Percentiles rank a stretch among this genome's conserved stretches.
phyloP scores from a whole-genome alignment of 2,329 filamentous ascomycete genomes.

The Juglanconis oblonga region DNA sequence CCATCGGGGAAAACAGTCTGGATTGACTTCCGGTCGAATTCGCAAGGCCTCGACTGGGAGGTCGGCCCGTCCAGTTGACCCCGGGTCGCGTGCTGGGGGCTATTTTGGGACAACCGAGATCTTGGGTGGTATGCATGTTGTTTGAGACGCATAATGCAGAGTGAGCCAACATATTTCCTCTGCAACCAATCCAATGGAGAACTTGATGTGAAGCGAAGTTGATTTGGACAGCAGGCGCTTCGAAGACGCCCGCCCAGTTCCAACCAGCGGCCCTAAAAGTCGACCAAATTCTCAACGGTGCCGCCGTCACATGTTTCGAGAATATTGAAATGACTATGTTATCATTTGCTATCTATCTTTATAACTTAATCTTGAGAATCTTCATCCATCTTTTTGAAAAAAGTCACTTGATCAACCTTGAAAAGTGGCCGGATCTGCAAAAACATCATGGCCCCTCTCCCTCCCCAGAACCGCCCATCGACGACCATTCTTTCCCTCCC shows the following conservation, averaged over 20 bases:
- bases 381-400: no score
- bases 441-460: background rate
- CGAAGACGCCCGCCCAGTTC: background rate
- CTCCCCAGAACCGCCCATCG: background rate
- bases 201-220: background rate
- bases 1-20: no score
- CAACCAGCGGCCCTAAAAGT: background rate
- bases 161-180: background rate
- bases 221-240: background rate
- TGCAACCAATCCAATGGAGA: background rate
- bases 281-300: background rate
- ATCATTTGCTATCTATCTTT: no score
- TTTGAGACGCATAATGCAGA: background rate
- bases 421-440: no score
- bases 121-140: background rate
- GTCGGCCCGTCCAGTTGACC: no score
- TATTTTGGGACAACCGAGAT: background rate
- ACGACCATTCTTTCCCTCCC: conserved; percentile 11
- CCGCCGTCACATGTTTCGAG: background rate
- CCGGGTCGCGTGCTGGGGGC: no score
- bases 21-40: no score
- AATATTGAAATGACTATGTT: background rate
- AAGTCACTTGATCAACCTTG: no score
- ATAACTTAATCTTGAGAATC: no score
- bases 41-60: no score